phyloP scores from a whole-genome alignment of 225 moss, liverwort and hornwort genomes.

The Physcomitrellopsis africana region DNA sequence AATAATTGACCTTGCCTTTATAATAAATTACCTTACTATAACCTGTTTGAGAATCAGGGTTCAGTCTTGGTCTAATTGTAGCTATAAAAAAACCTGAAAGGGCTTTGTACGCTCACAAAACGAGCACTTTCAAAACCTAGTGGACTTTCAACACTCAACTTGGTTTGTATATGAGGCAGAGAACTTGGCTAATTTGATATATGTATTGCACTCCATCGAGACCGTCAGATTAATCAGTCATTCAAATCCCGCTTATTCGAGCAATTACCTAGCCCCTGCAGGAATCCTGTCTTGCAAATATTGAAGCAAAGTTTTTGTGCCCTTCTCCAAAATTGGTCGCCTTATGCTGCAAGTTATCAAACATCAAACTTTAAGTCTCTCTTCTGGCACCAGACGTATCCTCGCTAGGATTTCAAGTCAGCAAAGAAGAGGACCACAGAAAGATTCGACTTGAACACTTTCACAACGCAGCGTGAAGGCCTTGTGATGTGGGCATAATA shows the following conservation, averaged over 20 bases:
- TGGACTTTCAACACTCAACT: too few relatives aligned
- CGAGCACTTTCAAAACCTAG: not conserved
- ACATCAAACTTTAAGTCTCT: slow-evolving; percentile 1
- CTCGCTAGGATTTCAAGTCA: slow-evolving; percentile 5
- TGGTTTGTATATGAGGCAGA: not conserved
- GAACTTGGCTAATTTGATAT: not conserved
- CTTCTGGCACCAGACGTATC: not conserved
- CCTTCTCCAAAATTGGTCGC: slow-evolving; percentile 69
- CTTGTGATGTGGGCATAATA: not conserved
- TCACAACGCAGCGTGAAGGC: not conserved
- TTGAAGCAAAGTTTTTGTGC: slow-evolving; percentile 76
- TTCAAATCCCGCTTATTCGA: slow-evolving; percentile 1
- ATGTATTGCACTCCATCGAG: not conserved
- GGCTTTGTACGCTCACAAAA: slow-evolving; percentile 6
- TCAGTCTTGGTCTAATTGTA: slow-evolving; percentile 10
- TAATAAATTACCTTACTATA: not conserved
- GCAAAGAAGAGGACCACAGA: not conserved
- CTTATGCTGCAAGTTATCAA: slow-evolving; percentile 55
- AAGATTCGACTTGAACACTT: not conserved
- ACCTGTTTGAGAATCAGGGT: not conserved
- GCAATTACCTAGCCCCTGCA: slow-evolving; percentile 19
- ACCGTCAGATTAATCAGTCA: not conserved
- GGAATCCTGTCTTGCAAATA: slow-evolving; percentile 70
- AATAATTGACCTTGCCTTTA: slow-evolving; percentile 6
- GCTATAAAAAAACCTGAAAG: not conserved